These are phyloP conservation scores for Hypoxylon sp. DNA, from an alignment of 2,329 filamentous ascomycete species.

Conservation along the genomic window DNA sequence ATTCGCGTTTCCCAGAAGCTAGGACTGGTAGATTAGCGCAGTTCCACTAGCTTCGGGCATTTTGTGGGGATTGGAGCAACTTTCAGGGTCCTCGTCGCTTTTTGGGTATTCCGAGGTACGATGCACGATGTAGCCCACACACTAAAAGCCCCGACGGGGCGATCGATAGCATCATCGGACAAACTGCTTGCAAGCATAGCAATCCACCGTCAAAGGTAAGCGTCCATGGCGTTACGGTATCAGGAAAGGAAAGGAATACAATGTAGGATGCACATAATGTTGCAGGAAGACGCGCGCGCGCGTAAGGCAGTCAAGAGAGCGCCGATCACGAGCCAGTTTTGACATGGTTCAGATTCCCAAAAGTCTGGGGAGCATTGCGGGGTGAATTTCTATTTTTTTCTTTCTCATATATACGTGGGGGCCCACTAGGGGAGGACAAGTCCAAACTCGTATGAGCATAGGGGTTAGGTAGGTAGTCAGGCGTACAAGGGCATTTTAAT, in stretches of 20 bases:
- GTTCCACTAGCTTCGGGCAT: constrained; percentile 29
- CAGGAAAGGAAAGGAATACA: constrained; percentile 33
- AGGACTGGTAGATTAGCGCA: constrained; percentile 5
- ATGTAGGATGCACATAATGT: constrained; percentile 25
- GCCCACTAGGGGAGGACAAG: constrained; percentile 11
- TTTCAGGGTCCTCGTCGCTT: constrained; percentile 36
- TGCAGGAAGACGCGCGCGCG: constrained; percentile 23
- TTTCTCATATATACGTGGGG: constrained; percentile 40
- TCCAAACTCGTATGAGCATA: not conserved
- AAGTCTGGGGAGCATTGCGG: constrained; percentile 47
- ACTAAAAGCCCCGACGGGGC: constrained; percentile 8
- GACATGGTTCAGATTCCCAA: constrained; percentile 23
- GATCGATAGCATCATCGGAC: constrained; percentile 12
- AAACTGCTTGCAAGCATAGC: constrained; percentile 7
- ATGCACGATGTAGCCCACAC: not conserved
- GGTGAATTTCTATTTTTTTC: constrained; percentile 36
- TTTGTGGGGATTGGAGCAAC: constrained; percentile 27
- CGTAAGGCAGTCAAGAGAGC: constrained; percentile 28
- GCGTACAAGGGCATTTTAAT: not conserved
- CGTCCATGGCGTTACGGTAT: constrained; percentile 18
- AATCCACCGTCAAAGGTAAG: constrained; percentile 12
- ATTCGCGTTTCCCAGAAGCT: constrained; percentile 32
- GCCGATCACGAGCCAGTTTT: constrained; percentile 42
- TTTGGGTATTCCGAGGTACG: constrained; percentile 27
- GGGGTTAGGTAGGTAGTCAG: not conserved